Conservation (phyloP, 495 filamentous ascomycete genomes). For the Talaromyces adpressus region DNA sequence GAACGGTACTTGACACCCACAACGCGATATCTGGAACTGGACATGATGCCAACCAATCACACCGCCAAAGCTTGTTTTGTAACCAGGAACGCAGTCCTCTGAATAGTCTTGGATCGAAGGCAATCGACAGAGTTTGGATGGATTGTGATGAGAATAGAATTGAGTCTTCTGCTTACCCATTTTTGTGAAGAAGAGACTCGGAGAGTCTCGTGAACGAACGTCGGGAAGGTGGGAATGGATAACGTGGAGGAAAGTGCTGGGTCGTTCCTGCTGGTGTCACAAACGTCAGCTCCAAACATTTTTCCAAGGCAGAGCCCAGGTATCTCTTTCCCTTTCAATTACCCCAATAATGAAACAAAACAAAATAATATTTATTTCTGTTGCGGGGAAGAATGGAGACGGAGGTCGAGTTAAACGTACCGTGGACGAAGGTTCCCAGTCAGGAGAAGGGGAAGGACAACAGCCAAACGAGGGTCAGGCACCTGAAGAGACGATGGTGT, state of each 20-base stretch:
- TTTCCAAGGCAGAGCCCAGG: not conserved
- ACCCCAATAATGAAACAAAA: not conserved
- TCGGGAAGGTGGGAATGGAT: not conserved
- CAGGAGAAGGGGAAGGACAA: not conserved
- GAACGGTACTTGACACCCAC: constrained; percentile 4
- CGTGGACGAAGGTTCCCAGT: constrained; percentile 7
- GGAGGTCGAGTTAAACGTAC: not conserved
- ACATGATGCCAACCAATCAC: constrained; percentile 3
- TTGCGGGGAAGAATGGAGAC: not conserved
- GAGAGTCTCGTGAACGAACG: not conserved
- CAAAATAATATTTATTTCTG: not conserved
- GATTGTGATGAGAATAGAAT: not conserved
- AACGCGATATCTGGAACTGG: constrained; percentile 5
- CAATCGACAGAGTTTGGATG: not conserved
- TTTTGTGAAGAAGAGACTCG: not conserved
- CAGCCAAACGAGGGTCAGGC: not conserved
- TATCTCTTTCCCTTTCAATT: not conserved
- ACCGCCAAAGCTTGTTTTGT: not conserved
- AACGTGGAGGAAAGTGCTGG: constrained; percentile 1
- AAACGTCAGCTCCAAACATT: not conserved
- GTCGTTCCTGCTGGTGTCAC: not conserved
- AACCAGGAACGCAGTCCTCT: not conserved
- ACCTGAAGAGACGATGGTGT: not conserved
- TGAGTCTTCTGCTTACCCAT: constrained; percentile 2
- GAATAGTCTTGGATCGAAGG: not conserved